These are phyloP conservation scores for Akanthomyces dipterigenus DNA, from an alignment of 2,329 filamentous ascomycete genomes.

Conservation along the genomic window DNA sequence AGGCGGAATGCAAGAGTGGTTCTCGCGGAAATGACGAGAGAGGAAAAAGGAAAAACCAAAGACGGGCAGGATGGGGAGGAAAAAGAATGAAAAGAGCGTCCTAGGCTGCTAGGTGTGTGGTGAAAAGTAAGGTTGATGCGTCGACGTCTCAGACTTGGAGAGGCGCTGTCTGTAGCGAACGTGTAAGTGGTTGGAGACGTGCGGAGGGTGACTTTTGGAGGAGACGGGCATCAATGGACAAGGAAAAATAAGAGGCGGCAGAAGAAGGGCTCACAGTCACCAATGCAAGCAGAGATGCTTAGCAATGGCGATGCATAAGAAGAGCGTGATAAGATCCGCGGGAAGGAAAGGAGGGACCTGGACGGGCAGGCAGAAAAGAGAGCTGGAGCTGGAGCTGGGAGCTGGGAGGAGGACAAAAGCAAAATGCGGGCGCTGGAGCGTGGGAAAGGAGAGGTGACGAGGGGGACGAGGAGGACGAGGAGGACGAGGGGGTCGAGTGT, in stretches of 20 bases:
- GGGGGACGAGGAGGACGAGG: not conserved
- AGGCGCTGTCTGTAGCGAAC: not conserved
- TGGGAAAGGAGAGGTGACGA: not conserved
- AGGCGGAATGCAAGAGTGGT: not conserved
- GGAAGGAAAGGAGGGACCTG: not conserved
- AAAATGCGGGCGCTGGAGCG: conserved; percentile 1
- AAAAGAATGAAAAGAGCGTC: not conserved
- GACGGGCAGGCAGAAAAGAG: not conserved
- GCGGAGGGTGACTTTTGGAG: not conserved
- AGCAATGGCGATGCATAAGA: not conserved
- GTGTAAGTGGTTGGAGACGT: conserved; percentile 11
- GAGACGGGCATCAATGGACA: not conserved
- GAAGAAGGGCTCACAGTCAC: not conserved
- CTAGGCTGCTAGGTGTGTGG: not conserved
- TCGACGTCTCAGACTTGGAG: conserved; percentile 1
- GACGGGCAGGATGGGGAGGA: not conserved
- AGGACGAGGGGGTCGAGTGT: no score
- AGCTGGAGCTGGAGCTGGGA: no score
- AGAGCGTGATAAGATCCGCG: not conserved
- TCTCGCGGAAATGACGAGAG: not conserved
- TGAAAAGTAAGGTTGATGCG: conserved; percentile 3
- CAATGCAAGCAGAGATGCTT: not conserved
- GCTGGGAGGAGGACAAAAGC: conserved; percentile 1
- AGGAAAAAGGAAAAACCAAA: not conserved
- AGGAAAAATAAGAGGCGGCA: not conserved